These are phyloP conservation scores for Cladophialophora bantiana DNA, from an alignment of 2,329 filamentous ascomycete genomes.

Conservation along the genomic window DNA sequence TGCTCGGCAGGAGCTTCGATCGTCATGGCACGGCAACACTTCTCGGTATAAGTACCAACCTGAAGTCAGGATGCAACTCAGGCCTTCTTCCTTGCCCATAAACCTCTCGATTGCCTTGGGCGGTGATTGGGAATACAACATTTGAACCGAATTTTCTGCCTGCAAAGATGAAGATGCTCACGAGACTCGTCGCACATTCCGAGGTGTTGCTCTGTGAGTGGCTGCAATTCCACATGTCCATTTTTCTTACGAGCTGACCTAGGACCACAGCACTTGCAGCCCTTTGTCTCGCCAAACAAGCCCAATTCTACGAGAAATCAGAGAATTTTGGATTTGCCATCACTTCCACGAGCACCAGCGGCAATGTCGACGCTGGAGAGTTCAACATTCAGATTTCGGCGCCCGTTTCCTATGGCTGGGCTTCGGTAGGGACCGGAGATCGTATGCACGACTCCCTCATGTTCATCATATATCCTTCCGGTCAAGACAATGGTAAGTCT, in stretches of 20 bases:
- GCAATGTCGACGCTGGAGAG: not conserved
- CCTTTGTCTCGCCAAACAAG: slow-evolving; percentile 1
- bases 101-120: not conserved
- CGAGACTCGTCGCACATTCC: not conserved
- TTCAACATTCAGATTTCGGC: slow-evolving; percentile 12
- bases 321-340: slow-evolving; percentile 11
- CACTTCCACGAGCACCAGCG: not conserved
- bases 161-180: not conserved
- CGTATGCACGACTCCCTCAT: slow-evolving; percentile 29
- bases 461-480: slow-evolving; percentile 29
- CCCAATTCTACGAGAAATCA: slow-evolving; percentile 12
- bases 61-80: not conserved
- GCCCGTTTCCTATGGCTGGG: slow-evolving; percentile 22
- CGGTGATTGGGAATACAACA: not conserved
- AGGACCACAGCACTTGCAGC: not conserved
- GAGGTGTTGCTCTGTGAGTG: not conserved
- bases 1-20: not conserved
- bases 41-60: not conserved
- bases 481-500: slow-evolving; percentile 7
- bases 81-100: not conserved
- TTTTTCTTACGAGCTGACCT: not conserved
- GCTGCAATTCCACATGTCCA: not conserved
- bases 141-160: not conserved
- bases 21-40: not conserved
- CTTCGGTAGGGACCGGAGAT: slow-evolving; percentile 23